Evolutionary conservation across 2,329 filamentous ascomycete species (phyloP).

Genomic region (Colletotrichum caudatum): DNA sequence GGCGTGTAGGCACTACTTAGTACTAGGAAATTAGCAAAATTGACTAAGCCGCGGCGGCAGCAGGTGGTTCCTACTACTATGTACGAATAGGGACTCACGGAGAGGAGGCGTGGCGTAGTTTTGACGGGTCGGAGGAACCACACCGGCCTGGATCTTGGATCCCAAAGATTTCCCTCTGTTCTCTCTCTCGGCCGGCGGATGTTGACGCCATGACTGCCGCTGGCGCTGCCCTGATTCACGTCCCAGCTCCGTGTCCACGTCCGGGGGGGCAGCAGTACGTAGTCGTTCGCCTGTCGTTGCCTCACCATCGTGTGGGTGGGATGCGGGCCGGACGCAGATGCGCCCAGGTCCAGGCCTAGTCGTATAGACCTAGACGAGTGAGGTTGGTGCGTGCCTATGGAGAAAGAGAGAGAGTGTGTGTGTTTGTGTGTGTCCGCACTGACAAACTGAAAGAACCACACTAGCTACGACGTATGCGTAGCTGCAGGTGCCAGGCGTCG

Average conservation of each 20-base stretch:
- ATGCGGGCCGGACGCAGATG: slow-evolving; percentile 27
- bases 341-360: neutral
- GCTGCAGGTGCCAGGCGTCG: slow-evolving; percentile 14
- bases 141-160: slow-evolving; percentile 31
- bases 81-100: no score
- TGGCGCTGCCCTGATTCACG: slow-evolving; percentile 24
- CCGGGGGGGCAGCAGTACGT: slow-evolving; percentile 14
- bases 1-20: slow-evolving; percentile 20
- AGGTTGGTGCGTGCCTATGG: neutral
- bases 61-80: no score
- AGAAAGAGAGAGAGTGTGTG: no score
- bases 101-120: neutral
- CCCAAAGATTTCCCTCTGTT: neutral
- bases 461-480: neutral
- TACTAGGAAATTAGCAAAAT: slow-evolving; percentile 17
- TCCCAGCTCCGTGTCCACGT: slow-evolving; percentile 19
- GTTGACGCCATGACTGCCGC: slow-evolving; percentile 19
- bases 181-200: slow-evolving; percentile 5
- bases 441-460: neutral
- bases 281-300: slow-evolving; percentile 17
- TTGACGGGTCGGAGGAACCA: slow-evolving; percentile 17
- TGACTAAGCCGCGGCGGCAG: slow-evolving; percentile 1
- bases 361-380: slow-evolving; percentile 13
- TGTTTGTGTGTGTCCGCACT: neutral
- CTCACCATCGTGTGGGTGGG: slow-evolving; percentile 14